Evolutionary conservation across 2,329 filamentous ascomycete genomes (phyloP).

Genomic region (Penicillium sp.): DNA sequence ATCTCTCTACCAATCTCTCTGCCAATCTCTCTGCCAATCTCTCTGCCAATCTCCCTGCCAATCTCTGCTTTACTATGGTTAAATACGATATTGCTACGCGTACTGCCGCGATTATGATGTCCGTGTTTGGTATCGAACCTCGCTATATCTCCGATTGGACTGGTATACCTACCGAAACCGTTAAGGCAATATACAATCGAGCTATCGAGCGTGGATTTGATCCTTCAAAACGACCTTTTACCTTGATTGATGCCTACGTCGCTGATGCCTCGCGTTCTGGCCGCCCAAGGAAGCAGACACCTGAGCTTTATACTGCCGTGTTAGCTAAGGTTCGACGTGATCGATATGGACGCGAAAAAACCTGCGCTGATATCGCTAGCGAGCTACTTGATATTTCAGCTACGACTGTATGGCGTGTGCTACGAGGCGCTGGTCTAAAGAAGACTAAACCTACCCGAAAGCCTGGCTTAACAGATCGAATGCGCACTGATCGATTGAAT

Average conservation of each 20-base stretch:
- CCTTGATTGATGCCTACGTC: neutral
- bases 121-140: neutral
- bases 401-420: neutral
- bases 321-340: neutral
- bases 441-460: neutral
- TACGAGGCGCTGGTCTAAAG: neutral
- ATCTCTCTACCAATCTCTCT: no score
- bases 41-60: neutral
- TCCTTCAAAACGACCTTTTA: neutral
- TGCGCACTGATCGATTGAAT: neutral
- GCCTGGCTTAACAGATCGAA: neutral
- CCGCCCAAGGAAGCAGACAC: neutral
- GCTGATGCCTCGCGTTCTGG: neutral
- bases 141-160: neutral
- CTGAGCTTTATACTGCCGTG: neutral
- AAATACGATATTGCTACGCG: neutral
- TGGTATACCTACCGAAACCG: neutral
- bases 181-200: neutral
- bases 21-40: no score
- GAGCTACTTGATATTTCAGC: neutral
- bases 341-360: neutral
- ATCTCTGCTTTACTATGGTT: neutral
- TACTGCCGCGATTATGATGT: neutral
- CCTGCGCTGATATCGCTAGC: neutral
- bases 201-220: neutral